Evolutionary conservation across 805 yeast species (phyloP).

Genomic region (Wickerhamomyces sydowiorum): DNA sequence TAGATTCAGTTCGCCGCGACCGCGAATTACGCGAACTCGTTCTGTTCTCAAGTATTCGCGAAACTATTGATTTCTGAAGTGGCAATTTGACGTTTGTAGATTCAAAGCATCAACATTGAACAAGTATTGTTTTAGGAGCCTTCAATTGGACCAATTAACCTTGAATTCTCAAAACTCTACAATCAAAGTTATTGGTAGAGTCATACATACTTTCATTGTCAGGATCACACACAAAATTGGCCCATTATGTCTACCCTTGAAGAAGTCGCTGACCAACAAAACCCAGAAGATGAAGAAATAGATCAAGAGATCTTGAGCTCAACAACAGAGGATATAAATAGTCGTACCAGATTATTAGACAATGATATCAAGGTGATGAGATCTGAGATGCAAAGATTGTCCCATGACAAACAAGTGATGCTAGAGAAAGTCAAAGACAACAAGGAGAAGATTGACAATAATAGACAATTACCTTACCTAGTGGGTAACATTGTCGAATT

Average conservation of each 20-base stretch:
- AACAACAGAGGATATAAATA: slow-evolving; percentile 76
- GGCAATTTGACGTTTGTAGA: too few relatives aligned
- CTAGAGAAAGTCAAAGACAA: slow-evolving; percentile 90
- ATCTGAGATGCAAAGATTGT: slow-evolving; percentile 83
- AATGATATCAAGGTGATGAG: slow-evolving; percentile 94
- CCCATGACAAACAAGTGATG: slow-evolving; percentile 93
- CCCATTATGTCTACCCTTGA: slow-evolving; percentile 72
- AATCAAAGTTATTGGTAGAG: too few relatives aligned
- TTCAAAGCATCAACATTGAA: too few relatives aligned
- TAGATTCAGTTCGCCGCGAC: too few relatives aligned
- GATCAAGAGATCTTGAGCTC: slow-evolving; percentile 78
- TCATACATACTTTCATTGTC: too few relatives aligned
- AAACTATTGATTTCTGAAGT: too few relatives aligned
- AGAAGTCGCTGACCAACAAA: slow-evolving; percentile 56
- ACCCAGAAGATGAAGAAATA: slow-evolving; percentile 48
- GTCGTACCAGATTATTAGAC: slow-evolving; percentile 82
- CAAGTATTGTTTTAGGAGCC: too few relatives aligned
- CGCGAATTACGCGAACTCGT: too few relatives aligned
- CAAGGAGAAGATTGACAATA: slow-evolving; percentile 91
- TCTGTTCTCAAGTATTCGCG: too few relatives aligned
- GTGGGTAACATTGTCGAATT: slow-evolving; percentile 97
- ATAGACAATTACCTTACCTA: slow-evolving; percentile 90
- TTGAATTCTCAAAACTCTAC: too few relatives aligned
- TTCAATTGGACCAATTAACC: too few relatives aligned
- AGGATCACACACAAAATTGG: background rate